Conservation (phyloP, 768 basidiomycete genomes). For the Mycena galopus region DNA sequence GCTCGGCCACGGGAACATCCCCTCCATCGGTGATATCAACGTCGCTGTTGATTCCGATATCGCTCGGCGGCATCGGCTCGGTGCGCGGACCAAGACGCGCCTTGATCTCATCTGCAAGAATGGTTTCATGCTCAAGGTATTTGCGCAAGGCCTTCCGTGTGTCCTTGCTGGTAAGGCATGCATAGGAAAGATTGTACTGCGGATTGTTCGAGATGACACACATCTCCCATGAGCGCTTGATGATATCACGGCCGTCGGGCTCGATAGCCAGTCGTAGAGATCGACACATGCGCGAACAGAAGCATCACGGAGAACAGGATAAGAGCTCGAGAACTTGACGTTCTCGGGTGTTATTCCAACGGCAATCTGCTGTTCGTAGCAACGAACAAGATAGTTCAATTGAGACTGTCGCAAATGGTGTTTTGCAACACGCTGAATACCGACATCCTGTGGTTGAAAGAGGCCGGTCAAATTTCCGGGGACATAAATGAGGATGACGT, state of each 20-base stretch:
- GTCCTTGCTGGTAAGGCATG: neutral
- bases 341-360: constrained; percentile 27
- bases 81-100: too few species aligned
- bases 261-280: constrained; percentile 33
- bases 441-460: too few species aligned
- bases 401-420: constrained; percentile 33
- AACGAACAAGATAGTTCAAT: constrained; percentile 23
- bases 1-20: constrained; percentile 7
- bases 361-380: constrained; percentile 18
- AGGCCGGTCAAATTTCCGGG: constrained; percentile 39
- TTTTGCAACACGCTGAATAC: constrained; percentile 40
- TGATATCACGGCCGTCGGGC: constrained; percentile 13
- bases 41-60: constrained; percentile 5
- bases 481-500: constrained; percentile 35
- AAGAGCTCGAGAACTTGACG: constrained; percentile 3
- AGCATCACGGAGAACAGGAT: constrained; percentile 31
- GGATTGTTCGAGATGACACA: neutral
- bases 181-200: constrained; percentile 10
- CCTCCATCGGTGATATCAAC: constrained; percentile 6
- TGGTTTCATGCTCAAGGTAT: neutral
- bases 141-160: neutral
- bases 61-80: too few species aligned
- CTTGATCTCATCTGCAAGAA: too few species aligned
- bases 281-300: constrained; percentile 14
- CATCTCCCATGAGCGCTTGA: constrained; percentile 19